These are phyloP conservation scores for Crucibulum laeve DNA, from an alignment of 768 basidiomycete genomes.

Conservation along the genomic window DNA sequence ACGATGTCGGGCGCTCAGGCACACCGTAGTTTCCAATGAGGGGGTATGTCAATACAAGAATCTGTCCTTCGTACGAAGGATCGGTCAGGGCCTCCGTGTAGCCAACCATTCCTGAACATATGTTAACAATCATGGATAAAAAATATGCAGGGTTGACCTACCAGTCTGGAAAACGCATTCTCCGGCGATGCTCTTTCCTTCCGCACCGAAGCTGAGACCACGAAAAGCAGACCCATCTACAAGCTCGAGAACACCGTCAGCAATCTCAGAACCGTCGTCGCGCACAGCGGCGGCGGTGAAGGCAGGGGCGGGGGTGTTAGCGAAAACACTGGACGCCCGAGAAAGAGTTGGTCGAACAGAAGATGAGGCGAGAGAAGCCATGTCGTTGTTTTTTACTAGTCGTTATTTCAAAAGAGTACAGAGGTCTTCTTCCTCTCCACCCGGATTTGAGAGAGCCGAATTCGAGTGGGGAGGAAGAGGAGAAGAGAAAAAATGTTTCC, in stretches of 20 bases:
- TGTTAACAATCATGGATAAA: constrained; percentile 9
- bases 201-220: constrained; percentile 92
- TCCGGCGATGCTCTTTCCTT: constrained; percentile 86
- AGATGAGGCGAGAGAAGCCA: constrained; percentile 7
- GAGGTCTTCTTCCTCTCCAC: constrained; percentile 41
- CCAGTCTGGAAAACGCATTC: constrained; percentile 99
- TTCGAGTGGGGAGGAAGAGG: constrained; percentile 50
- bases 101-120: constrained; percentile 90
- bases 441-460: constrained; percentile 30
- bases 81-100: constrained; percentile 98
- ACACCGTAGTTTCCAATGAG: constrained; percentile 98
- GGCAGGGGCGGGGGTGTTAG: constrained; percentile 28
- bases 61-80: constrained; percentile 97
- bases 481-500: constrained; percentile 32
- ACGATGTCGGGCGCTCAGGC: constrained; percentile 55
- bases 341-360: constrained; percentile 38
- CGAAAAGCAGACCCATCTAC: constrained; percentile 84
- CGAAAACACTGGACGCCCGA: constrained; percentile 36
- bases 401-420: constrained; percentile 5
- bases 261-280: constrained; percentile 21
- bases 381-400: neutral
- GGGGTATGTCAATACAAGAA: constrained; percentile 95
- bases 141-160: constrained; percentile 31
- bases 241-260: constrained; percentile 81
- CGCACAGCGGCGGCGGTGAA: constrained; percentile 25